phyloP scores from a whole-genome alignment of 2,329 filamentous ascomycete species.

The Teratosphaeria destructans region DNA sequence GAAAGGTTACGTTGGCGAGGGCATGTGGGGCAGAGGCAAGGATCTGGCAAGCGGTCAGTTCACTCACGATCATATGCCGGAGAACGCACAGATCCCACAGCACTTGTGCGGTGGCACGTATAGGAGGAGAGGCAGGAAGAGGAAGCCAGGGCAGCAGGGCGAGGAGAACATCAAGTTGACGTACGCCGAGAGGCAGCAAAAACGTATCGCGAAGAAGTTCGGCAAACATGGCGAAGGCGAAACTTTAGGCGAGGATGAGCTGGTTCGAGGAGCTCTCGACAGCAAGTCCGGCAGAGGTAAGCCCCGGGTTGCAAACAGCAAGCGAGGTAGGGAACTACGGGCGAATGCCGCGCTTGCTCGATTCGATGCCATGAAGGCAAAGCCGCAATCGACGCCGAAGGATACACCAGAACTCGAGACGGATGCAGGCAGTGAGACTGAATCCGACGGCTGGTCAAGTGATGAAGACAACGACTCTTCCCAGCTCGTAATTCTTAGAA shows the following conservation, averaged over 20 bases:
- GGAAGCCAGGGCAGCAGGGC: constrained; percentile 36
- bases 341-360: constrained; percentile 67
- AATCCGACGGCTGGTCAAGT: constrained; percentile 18
- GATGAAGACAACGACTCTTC: constrained; percentile 32
- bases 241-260: constrained; percentile 59
- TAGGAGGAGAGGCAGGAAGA: constrained; percentile 42
- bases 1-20: constrained; percentile 65
- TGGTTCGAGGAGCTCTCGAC: constrained; percentile 55
- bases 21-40: constrained; percentile 68
- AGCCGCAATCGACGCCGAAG: constrained; percentile 23
- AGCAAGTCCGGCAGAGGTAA: constrained; percentile 48
- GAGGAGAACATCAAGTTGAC: constrained; percentile 41
- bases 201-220: constrained; percentile 65
- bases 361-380: constrained; percentile 47
- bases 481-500: neutral
- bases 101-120: constrained; percentile 77
- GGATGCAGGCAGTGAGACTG: constrained; percentile 40
- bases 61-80: constrained; percentile 52
- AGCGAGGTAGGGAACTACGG: constrained; percentile 61
- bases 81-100: constrained; percentile 31
- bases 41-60: constrained; percentile 52
- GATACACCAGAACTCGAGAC: constrained; percentile 20
- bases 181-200: constrained; percentile 64
- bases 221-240: constrained; percentile 71
- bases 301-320: constrained; percentile 64